Percentiles rank a stretch among this genome's conserved stretches.
phyloP scores from a whole-genome alignment of 2,329 filamentous ascomycete species.

The Penicillium freii region DNA sequence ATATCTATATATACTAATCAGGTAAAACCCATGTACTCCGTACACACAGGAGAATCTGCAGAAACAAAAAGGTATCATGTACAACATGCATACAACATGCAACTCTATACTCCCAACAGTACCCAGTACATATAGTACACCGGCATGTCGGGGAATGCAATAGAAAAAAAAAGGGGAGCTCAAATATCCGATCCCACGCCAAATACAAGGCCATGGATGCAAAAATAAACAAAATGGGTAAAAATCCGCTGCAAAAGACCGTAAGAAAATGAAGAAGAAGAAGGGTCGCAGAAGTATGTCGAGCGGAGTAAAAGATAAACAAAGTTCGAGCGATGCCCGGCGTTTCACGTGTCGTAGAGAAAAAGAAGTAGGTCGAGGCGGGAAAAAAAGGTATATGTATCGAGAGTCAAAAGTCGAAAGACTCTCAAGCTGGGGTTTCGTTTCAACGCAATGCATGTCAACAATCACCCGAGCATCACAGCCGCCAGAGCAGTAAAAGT shows the following conservation, averaged over 20 bases:
- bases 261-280: conserved; percentile 14
- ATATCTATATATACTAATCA: conserved; percentile 12
- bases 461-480: conserved; percentile 38
- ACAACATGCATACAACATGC: conserved; percentile 37
- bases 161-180: conserved; percentile 10
- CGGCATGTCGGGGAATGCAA: conserved; percentile 24
- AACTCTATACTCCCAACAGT: conserved; percentile 30
- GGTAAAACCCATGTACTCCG: conserved; percentile 3
- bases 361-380: conserved; percentile 2
- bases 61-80: conserved; percentile 35
- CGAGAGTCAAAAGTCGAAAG: neutral
- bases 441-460: neutral
- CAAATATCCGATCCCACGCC: conserved; percentile 15
- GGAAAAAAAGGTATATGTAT: conserved; percentile 8
- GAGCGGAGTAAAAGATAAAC: neutral
- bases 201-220: conserved; percentile 20
- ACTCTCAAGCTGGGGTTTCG: neutral
- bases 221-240: conserved; percentile 15
- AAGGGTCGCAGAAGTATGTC: conserved; percentile 13
- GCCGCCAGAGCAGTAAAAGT: conserved; percentile 41
- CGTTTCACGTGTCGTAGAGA: conserved; percentile 12
- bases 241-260: conserved; percentile 23
- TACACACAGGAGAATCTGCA: conserved; percentile 6
- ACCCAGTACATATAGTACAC: conserved; percentile 7
- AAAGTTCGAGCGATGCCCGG: conserved; percentile 5